Conservation (phyloP, 2,329 filamentous ascomycete genomes). For the Diaporthe nobilis region DNA sequence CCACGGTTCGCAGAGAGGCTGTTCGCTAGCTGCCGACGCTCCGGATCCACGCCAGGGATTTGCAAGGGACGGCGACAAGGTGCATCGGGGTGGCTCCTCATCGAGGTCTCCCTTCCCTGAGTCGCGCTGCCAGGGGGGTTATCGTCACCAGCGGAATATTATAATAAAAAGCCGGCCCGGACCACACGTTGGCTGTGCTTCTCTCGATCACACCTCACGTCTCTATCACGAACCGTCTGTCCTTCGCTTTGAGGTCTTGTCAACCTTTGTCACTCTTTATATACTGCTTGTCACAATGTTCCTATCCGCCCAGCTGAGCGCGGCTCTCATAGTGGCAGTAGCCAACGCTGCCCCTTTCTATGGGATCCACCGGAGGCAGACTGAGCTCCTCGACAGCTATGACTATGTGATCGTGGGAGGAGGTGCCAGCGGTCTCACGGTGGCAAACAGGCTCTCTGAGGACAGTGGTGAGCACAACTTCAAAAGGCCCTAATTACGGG, state of each 20-base stretch:
- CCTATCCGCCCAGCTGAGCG: slow-evolving; percentile 5
- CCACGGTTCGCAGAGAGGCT: slow-evolving; percentile 20
- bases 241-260: slow-evolving; percentile 16
- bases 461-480: slow-evolving; percentile 40
- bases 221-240: not conserved
- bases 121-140: not conserved
- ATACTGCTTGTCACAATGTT: slow-evolving; percentile 25
- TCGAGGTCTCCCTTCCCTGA: slow-evolving; percentile 15
- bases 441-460: slow-evolving; percentile 48
- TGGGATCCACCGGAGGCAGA: slow-evolving; percentile 21
- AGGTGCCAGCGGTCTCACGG: slow-evolving; percentile 43
- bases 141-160: not conserved
- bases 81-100: not conserved
- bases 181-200: not conserved
- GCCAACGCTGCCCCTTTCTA: slow-evolving; percentile 35
- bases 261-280: slow-evolving; percentile 16
- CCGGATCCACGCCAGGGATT: slow-evolving; percentile 32
- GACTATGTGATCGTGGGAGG: slow-evolving; percentile 41
- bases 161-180: slow-evolving; percentile 17
- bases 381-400: slow-evolving; percentile 29
- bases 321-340: slow-evolving; percentile 12
- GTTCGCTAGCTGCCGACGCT: slow-evolving; percentile 21
- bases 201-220: slow-evolving; percentile 2
- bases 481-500: not conserved
- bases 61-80: slow-evolving; percentile 19